These are phyloP conservation scores for Debaryomycetaceae sp. DNA, from an alignment of 1,139 yeast genomes.

Conservation along the genomic window DNA sequence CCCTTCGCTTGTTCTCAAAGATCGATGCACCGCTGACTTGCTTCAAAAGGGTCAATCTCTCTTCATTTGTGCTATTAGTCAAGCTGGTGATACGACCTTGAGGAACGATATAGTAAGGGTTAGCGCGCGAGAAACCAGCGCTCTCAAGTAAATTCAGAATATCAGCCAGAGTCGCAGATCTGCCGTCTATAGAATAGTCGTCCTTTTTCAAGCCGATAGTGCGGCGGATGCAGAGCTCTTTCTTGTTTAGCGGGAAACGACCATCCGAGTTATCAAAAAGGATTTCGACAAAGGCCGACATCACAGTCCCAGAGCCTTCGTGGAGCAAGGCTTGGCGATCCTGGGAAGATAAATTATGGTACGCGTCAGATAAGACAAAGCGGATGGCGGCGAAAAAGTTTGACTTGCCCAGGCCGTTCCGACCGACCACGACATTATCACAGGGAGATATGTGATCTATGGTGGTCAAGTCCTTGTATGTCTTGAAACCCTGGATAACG, in stretches of 20 bases:
- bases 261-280: slow-evolving; percentile 74
- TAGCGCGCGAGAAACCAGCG: slow-evolving; percentile 85
- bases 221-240: slow-evolving; percentile 66
- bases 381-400: slow-evolving; percentile 93
- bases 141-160: slow-evolving; percentile 76
- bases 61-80: slow-evolving; percentile 82
- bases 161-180: slow-evolving; percentile 71
- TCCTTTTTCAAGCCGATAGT: slow-evolving; percentile 90
- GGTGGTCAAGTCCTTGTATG: slow-evolving; percentile 76
- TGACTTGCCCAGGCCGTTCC: slow-evolving; percentile 95
- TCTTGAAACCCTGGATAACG: slow-evolving; percentile 85
- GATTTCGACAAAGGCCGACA: slow-evolving; percentile 90
- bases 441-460: slow-evolving; percentile 71
- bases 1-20: slow-evolving; percentile 72
- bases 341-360: slow-evolving; percentile 77
- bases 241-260: slow-evolving; percentile 58
- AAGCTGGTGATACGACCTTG: slow-evolving; percentile 83
- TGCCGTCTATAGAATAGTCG: slow-evolving; percentile 74
- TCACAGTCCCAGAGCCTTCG: slow-evolving; percentile 83
- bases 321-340: slow-evolving; percentile 84
- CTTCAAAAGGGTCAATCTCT: slow-evolving; percentile 66
- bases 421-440: slow-evolving; percentile 85
- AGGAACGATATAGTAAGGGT: slow-evolving; percentile 94
- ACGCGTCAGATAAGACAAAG: slow-evolving; percentile 86
- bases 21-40: slow-evolving; percentile 95